Conservation (phyloP, 257 asterid species). For the Nicotiana knightiana region DNA sequence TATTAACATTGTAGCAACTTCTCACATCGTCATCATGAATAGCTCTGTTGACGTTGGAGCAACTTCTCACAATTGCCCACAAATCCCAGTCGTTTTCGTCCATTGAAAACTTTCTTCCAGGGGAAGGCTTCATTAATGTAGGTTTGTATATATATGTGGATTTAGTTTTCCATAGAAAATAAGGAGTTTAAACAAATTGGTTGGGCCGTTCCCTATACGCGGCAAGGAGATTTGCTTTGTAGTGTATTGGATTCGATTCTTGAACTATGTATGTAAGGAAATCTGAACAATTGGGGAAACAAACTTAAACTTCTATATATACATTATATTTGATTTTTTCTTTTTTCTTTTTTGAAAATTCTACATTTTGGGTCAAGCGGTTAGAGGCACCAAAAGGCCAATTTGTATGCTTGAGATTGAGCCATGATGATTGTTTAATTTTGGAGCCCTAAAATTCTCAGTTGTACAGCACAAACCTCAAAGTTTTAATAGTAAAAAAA, state of each 20-base stretch:
- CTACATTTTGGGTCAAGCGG: neutral
- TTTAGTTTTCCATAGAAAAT: neutral
- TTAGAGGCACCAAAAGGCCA: neutral
- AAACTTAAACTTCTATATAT: neutral
- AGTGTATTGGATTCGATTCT: neutral
- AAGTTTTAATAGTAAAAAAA: no score
- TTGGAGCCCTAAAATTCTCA: no score
- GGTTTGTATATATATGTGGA: neutral
- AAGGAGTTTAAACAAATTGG: neutral
- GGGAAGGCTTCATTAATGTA: neutral
- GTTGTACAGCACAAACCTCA: no score
- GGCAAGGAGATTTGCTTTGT: neutral
- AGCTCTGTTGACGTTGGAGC: neutral
- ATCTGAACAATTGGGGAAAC: neutral
- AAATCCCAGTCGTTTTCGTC: conserved; percentile 15
- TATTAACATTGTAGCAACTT: neutral
- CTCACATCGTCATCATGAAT: neutral
- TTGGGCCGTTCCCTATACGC: neutral
- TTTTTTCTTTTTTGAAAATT: neutral
- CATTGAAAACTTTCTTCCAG: conserved; percentile 3
- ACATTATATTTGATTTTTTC: neutral
- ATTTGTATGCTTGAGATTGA: neutral
- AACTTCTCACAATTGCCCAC: conserved; percentile 11
- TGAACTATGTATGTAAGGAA: neutral
- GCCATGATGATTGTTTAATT: no score